These are phyloP conservation scores for Boletus barrowsii DNA, from an alignment of 768 basidiomycete species.

Conservation along the genomic window DNA sequence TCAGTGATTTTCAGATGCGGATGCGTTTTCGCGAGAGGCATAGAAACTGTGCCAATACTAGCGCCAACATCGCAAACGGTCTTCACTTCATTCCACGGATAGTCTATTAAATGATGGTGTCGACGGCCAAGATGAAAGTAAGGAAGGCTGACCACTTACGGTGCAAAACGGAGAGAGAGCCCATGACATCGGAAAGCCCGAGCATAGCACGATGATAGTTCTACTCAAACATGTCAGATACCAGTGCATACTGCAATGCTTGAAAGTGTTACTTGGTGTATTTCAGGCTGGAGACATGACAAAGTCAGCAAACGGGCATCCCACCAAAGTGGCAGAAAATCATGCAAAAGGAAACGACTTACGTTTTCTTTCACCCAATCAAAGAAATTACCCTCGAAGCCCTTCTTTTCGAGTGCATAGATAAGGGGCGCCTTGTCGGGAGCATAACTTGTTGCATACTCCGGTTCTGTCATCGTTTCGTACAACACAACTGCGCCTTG, in stretches of 20 bases:
- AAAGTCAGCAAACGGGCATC: background rate
- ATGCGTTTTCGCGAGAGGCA: constrained; percentile 23
- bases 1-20: constrained; percentile 27
- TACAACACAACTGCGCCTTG: constrained; percentile 17
- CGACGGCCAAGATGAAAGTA: background rate
- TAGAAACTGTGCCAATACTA: constrained; percentile 28
- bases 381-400: constrained; percentile 18
- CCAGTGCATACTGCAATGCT: background rate
- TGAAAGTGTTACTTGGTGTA: constrained; percentile 9
- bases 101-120: constrained; percentile 10
- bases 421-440: constrained; percentile 21
- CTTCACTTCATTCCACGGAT: constrained; percentile 24
- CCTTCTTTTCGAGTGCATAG: constrained; percentile 18
- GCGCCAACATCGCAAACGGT: constrained; percentile 31
- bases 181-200: constrained; percentile 21
- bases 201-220: constrained; percentile 24
- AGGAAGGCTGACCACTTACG: constrained; percentile 8
- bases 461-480: constrained; percentile 24
- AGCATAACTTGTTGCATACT: constrained; percentile 23
- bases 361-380: constrained; percentile 26
- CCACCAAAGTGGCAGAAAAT: background rate
- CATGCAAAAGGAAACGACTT: background rate
- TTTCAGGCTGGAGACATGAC: constrained; percentile 7
- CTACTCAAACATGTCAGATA: constrained; percentile 9
- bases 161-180: constrained; percentile 22